Evolutionary conservation across 108 stramenopile genomes (phyloP), one percentile per base, ranked within the genome.

Genomic region (Cylindrotheca closterium): DNA sequence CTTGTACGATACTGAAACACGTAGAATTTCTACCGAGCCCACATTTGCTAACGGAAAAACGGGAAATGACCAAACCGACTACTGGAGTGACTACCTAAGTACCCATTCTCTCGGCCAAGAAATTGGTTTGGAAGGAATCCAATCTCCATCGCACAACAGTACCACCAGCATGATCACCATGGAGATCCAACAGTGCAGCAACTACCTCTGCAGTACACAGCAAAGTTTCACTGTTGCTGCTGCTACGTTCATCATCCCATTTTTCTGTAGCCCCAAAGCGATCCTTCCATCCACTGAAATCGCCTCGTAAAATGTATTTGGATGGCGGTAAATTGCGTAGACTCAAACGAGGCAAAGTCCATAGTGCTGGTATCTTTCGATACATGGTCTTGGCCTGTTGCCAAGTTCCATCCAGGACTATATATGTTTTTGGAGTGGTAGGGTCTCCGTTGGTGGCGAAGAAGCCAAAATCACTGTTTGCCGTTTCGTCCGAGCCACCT

Each of bases 321-420:
- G 71, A 72, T 3, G 50, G 45, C 30, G 63, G 58, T 5, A 47
- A 26, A 55, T 63, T 33, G 17, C 51, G 1, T 0, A 72, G 29
- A 26, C 65, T 66, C 24, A 67, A n/a, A 34, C 71, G 33, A 34
- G 56, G 65, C 32, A 72, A 30, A 1, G 29, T 52, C 71, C 71
- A 67, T 17, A 72, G 65, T 2, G 25, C 22, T 31, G 65, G 57
- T 4, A 51, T 53, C 45, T 67, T 72, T 1, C 71, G 56, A 60
- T 50, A 72, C 30, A 72, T 66, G 26, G 30, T 48, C 30, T 66
- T 58, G 19, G 71, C 71, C 34, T 72, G 49, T 59, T 72, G 71
- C 71, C 71, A 72, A 30, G 71, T 72, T 15, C 71, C 71, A 59
- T 72, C 71, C 21, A 72, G 45, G 21, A 72, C 59, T 2, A 72